A percentile compares a stretch with the other conserved stretches of the same genome.
Conservation (phyloP, 208 protist species). For the Leishmania mexicana region DNA sequence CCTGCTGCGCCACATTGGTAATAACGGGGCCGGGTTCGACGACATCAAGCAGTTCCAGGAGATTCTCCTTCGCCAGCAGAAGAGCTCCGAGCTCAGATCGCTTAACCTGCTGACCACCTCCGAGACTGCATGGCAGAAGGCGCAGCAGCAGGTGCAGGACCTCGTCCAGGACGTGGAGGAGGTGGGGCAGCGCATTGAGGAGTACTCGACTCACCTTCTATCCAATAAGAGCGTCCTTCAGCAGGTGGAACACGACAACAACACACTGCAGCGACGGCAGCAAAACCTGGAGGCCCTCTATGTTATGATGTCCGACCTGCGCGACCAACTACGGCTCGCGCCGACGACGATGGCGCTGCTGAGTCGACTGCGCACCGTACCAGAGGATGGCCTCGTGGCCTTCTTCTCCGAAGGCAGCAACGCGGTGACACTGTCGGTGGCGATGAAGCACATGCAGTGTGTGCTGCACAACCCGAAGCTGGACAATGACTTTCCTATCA, state of each 20-base stretch:
- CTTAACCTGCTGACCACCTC: conserved; percentile 64
- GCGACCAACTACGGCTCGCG: conserved; percentile 66
- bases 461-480: conserved; percentile 73
- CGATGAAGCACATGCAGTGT: conserved; percentile 74
- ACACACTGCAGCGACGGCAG: conserved; percentile 79
- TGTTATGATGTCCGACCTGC: conserved; percentile 64
- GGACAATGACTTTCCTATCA: conserved; percentile 79
- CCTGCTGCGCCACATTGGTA: conserved; percentile 63
- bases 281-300: conserved; percentile 74
- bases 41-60: conserved; percentile 77
- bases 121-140: conserved; percentile 51
- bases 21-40: conserved; percentile 56
- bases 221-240: conserved; percentile 79
- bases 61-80: conserved; percentile 66
- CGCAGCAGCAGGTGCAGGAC: conserved; percentile 55
- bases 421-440: conserved; percentile 53
- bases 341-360: conserved; percentile 50
- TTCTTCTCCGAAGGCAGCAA: conserved; percentile 81
- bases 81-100: conserved; percentile 73
- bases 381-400: conserved; percentile 44
- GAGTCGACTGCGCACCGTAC: conserved; percentile 40
- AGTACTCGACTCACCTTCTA: conserved; percentile 75
- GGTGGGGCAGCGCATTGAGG: conserved; percentile 74
- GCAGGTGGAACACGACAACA: conserved; percentile 87
- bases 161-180: conserved; percentile 75